Percentiles rank a stretch among this genome's conserved stretches.
Conservation (phyloP, 106 monocot species). For the Phalaenopsis aphrodite region DNA sequence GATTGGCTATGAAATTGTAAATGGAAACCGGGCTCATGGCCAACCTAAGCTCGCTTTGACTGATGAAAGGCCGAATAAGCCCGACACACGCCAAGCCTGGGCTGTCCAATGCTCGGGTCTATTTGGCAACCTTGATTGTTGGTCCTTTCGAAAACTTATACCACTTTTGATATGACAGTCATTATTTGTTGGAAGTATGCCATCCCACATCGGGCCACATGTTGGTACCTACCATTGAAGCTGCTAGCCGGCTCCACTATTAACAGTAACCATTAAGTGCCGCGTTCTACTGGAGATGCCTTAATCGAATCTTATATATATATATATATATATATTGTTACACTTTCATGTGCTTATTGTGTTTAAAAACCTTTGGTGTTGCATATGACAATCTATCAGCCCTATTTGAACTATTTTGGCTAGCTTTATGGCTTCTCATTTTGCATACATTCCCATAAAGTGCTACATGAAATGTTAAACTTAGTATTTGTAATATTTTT, state of each 20-base stretch:
- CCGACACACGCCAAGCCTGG: too few relatives aligned
- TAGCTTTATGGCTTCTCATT: background rate
- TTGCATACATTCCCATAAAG: background rate
- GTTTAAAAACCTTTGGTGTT: background rate
- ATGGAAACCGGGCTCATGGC: too few relatives aligned
- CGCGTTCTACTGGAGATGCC: background rate
- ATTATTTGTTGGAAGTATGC: background rate
- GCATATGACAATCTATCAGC: background rate
- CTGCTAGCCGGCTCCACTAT: too few relatives aligned
- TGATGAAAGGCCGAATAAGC: too few relatives aligned
- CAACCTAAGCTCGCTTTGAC: too few relatives aligned
- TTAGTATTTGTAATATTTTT: background rate
- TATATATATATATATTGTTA: background rate
- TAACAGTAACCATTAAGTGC: too few relatives aligned
- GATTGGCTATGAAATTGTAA: too few relatives aligned
- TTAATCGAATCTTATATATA: background rate
- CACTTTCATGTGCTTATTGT: background rate
- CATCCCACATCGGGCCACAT: too few relatives aligned
- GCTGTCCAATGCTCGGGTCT: too few relatives aligned
- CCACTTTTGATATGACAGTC: background rate
- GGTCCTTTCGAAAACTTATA: background rate
- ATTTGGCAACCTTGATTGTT: background rate
- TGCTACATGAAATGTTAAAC: background rate
- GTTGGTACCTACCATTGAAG: too few relatives aligned
- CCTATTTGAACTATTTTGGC: background rate